Evolutionary conservation across 345 rosid species (phyloP), one percentile per base, ranked within the genome.

Genomic region (Corchorus capsularis): DNA sequence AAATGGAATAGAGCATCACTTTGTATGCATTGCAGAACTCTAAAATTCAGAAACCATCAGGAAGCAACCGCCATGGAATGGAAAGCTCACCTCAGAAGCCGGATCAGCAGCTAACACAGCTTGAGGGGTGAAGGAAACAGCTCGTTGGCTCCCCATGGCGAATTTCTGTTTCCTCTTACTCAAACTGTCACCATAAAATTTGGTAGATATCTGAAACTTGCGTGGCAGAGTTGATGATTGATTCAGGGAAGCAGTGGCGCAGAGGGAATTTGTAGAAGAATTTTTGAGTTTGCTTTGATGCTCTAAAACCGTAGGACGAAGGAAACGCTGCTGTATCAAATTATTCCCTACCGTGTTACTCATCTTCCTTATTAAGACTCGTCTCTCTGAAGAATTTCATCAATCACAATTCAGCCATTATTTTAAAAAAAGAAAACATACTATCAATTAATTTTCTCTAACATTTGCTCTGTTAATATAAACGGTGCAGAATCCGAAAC

Each of bases 91-190:
- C 97, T 90, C 86, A 47, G 92, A 86, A 72, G 93, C 72, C 3
- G 94, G 86, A 85, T 89, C 95, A 85, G 85, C 82, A 10, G 95
- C 84, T 79, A 96, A 87, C 10, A 90, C 90, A 65, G 99, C 93
- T 47, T 83, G 86, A 41, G 98, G 86, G 60, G 80, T 66, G 71
- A 87, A 72, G 0, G 83, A 64, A 71, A 80, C 77, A 47, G 84
- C 39, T 45, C 78, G 87, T 74, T 75, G 82, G 16, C 70, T 74
- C 79, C 82, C 87, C 77, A 78, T 75, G 53, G 77, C 63, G 20
- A 80, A 56, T 53, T 80, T 83, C 22, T 81, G 77, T 76, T 79
- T 84, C 69, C 83, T 27, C 79, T 64, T 63, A 22, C 74, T 85
- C 63, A 92, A 83, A 63, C 82, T 73, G 49, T 75, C 83, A 8